Evolutionary conservation across 805 yeast species (phyloP).

Genomic region (Peterozyma xylosa): DNA sequence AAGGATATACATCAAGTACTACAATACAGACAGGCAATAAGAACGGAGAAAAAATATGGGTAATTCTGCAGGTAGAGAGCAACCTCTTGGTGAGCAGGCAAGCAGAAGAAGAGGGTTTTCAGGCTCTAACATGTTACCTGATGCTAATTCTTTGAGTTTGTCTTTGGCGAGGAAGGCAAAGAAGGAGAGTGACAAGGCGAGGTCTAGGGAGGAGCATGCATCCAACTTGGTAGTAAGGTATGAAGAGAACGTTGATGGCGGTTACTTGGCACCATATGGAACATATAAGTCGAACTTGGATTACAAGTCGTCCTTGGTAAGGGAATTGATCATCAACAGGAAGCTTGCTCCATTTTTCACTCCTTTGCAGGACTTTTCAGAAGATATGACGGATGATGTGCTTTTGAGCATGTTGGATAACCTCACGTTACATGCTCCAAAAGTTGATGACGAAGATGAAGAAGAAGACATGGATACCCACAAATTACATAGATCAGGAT

Average conservation of each 20-base stretch:
- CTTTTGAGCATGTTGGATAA: slow-evolving; percentile 44
- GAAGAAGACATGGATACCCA: slow-evolving; percentile 59
- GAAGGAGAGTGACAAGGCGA: slow-evolving; percentile 48
- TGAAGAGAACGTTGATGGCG: slow-evolving; percentile 85
- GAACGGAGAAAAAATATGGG: slow-evolving; percentile 27
- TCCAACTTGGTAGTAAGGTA: slow-evolving; percentile 49
- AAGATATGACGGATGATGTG: slow-evolving; percentile 64
- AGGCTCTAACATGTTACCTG: background rate
- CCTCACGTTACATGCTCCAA: slow-evolving; percentile 48
- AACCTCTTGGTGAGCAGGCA: slow-evolving; percentile 10
- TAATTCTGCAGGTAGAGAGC: slow-evolving; percentile 38
- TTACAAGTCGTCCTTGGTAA: slow-evolving; percentile 68
- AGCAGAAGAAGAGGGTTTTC: slow-evolving; percentile 5
- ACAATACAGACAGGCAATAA: too few species aligned
- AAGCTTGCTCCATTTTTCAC: slow-evolving; percentile 84
- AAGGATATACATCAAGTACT: too few species aligned
- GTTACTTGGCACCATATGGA: slow-evolving; percentile 87
- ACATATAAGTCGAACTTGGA: slow-evolving; percentile 73
- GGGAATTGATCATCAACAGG: slow-evolving; percentile 59
- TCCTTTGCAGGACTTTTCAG: slow-evolving; percentile 77
- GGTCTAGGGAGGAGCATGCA: slow-evolving; percentile 44
- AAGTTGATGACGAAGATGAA: slow-evolving; percentile 36
- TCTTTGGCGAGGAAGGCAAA: slow-evolving; percentile 22
- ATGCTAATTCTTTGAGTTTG: background rate
- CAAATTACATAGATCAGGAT: slow-evolving; percentile 42